Evolutionary conservation across 2,329 filamentous ascomycete species (phyloP).

Genomic region (Plectosphaerella plurivora): DNA sequence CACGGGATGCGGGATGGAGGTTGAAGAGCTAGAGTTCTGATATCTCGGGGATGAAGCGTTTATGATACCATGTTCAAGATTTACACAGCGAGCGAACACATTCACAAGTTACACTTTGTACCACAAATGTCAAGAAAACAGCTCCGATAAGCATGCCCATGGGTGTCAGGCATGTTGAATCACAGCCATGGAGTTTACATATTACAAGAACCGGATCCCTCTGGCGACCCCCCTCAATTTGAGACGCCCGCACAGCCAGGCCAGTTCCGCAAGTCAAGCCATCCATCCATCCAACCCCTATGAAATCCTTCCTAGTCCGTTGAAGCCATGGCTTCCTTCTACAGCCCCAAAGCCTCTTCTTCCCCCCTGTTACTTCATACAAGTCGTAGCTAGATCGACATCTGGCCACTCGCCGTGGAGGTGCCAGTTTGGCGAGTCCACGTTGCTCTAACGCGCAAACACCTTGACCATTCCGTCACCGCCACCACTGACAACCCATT

Average conservation of each 20-base stretch:
- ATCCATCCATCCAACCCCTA: too few relatives aligned
- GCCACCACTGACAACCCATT: conserved; percentile 90
- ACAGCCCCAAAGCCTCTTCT: not conserved
- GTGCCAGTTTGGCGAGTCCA: not conserved
- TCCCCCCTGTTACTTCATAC: not conserved
- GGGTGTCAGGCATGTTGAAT: not conserved
- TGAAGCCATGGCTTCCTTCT: not conserved
- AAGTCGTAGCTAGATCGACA: not conserved
- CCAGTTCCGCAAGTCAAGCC: too few relatives aligned
- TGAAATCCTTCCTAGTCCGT: too few relatives aligned
- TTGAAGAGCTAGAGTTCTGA: conserved; percentile 68
- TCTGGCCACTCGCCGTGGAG: not conserved
- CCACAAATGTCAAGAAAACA: not conserved
- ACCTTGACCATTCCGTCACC: conserved; percentile 97
- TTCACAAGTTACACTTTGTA: not conserved
- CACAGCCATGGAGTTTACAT: conserved; percentile 1
- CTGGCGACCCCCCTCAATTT: not conserved
- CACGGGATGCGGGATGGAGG: conserved; percentile 70
- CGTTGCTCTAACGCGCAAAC: conserved; percentile 51
- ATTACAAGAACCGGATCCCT: conserved; percentile 1
- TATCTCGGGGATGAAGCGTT: not conserved
- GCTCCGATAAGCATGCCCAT: not conserved
- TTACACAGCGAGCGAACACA: too few relatives aligned
- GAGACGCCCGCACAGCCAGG: too few relatives aligned
- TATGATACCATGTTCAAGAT: not conserved